A percentile compares a stretch with the other conserved stretches of the same genome.
These are phyloP conservation scores for Friedmanniomyces simplex DNA, from an alignment of 495 filamentous ascomycete species.

Conservation along the genomic window DNA sequence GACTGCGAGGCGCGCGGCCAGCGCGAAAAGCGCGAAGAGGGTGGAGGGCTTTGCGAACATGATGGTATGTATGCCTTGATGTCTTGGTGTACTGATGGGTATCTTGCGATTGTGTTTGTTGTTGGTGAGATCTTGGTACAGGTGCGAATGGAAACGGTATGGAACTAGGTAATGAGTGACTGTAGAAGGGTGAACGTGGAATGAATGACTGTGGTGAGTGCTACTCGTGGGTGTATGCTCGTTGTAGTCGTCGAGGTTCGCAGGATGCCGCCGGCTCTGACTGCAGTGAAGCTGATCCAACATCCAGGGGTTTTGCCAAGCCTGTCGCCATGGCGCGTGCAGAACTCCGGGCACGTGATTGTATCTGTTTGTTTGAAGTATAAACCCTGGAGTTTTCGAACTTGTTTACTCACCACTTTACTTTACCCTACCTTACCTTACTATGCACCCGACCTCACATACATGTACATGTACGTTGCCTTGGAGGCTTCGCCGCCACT, in stretches of 20 bases:
- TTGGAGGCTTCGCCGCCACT: too few species aligned
- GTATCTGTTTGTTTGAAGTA: too few species aligned
- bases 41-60: slow-evolving; percentile 2
- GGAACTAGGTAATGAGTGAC: neutral
- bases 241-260: too few species aligned
- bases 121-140: neutral
- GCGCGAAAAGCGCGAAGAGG: neutral
- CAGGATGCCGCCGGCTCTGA: neutral
- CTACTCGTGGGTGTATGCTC: neutral
- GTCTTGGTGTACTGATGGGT: too few species aligned
- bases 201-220: neutral
- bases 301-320: neutral
- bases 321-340: too few species aligned
- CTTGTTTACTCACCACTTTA: too few species aligned
- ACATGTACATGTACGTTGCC: too few species aligned
- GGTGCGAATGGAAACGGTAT: neutral
- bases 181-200: neutral
- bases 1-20: slow-evolving; percentile 23
- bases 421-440: too few species aligned
- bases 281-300: neutral
- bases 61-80: neutral
- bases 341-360: too few species aligned
- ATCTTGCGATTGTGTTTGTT: neutral
- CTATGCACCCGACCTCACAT: too few species aligned
- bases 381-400: too few species aligned